A percentile compares a stretch with the other conserved stretches of the same genome.
Conservation (phyloP, 2,329 filamentous ascomycete genomes). For the Exophiala phaeomuriformis region DNA sequence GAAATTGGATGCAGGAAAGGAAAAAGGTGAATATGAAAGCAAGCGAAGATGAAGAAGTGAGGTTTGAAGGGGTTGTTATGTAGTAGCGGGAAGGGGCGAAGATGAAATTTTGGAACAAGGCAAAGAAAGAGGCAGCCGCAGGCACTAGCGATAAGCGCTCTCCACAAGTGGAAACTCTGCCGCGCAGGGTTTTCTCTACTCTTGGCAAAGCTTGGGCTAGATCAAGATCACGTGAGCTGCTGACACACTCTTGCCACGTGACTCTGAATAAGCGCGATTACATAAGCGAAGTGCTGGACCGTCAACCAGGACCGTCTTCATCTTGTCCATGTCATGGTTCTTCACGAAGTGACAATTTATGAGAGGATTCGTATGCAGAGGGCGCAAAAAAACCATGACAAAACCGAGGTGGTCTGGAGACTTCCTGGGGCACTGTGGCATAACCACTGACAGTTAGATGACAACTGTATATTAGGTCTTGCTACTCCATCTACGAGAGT, state of each 20-base stretch:
- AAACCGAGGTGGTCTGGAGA: too few species aligned
- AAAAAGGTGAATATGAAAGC: constrained; percentile 12
- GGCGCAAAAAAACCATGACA: too few species aligned
- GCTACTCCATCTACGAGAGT: too few species aligned
- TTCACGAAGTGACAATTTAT: too few species aligned
- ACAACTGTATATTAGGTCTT: too few species aligned
- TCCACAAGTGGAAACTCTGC: constrained; percentile 1
- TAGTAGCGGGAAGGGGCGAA: constrained; percentile 13
- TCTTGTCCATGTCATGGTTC: too few species aligned
- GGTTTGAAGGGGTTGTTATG: constrained; percentile 4
- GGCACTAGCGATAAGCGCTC: constrained; percentile 5
- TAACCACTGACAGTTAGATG: too few species aligned
- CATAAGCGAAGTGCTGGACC: too few species aligned
- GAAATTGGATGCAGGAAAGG: constrained; percentile 23
- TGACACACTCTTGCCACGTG: background rate
- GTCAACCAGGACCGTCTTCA: too few species aligned
- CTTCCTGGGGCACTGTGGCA: too few species aligned
- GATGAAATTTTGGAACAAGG: constrained; percentile 11
- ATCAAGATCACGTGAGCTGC: background rate
- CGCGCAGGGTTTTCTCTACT: constrained; percentile 5
- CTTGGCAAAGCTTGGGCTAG: background rate
- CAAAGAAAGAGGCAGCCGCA: constrained; percentile 3
- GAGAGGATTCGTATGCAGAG: too few species aligned
- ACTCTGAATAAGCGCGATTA: too few species aligned
- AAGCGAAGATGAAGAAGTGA: constrained; percentile 9